These are phyloP conservation scores for Candida glucosophila DNA, from an alignment of 1,139 yeast species.

Conservation along the genomic window DNA sequence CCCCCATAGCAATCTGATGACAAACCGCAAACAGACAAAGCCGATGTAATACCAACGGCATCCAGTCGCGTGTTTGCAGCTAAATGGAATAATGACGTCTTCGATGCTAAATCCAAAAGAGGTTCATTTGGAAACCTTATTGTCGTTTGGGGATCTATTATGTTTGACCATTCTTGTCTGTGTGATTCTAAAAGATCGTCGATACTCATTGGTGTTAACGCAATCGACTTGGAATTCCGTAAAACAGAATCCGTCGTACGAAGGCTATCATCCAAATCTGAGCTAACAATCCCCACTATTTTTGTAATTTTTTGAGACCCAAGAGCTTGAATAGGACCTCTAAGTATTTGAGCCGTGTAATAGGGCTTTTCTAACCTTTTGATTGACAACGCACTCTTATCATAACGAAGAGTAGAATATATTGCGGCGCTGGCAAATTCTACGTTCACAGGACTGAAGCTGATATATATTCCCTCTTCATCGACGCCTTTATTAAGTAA, in stretches of 20 bases:
- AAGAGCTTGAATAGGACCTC: constrained; percentile 9
- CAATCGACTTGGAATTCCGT: constrained; percentile 32
- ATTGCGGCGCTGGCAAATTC: constrained; percentile 50
- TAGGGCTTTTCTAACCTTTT: too few species aligned
- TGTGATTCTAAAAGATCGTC: constrained; percentile 31
- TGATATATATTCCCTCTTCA: constrained; percentile 45
- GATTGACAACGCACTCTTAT: constrained; percentile 7
- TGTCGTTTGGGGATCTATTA: constrained; percentile 18
- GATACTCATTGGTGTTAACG: constrained; percentile 20
- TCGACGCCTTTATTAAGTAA: constrained; percentile 32
- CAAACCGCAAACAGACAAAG: constrained; percentile 55
- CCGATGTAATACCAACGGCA: constrained; percentile 45
- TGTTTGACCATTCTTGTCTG: constrained; percentile 40
- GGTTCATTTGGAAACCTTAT: constrained; percentile 39
- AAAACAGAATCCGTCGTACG: constrained; percentile 19
- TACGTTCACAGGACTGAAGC: constrained; percentile 52
- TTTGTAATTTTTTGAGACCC: constrained; percentile 30
- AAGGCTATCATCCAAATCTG: constrained; percentile 38
- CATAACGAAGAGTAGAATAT: constrained; percentile 34
- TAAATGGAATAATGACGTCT: constrained; percentile 65
- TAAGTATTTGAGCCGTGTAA: constrained; percentile 14
- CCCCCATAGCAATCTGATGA: constrained; percentile 86
- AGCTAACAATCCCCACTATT: constrained; percentile 55
- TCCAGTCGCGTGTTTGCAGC: constrained; percentile 57
- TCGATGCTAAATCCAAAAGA: constrained; percentile 48